A percentile compares a stretch with the other conserved stretches of the same genome.
These are phyloP conservation scores for Fraxinus greggii DNA, from an alignment of 305 asterid species.

Conservation along the genomic window DNA sequence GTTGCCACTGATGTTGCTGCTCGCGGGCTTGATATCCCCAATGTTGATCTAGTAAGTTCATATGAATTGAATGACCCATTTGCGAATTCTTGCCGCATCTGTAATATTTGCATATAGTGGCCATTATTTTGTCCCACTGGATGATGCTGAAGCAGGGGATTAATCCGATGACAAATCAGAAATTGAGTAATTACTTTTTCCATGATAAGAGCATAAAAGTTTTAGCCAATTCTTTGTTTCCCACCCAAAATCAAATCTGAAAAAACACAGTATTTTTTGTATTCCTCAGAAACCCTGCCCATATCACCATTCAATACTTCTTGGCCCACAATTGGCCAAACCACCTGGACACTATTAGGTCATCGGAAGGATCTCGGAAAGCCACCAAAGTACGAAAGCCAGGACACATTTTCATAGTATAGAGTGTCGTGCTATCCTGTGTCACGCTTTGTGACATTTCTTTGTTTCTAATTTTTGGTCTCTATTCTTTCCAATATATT, in stretches of 20 bases:
- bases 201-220: background rate
- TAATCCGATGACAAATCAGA: background rate
- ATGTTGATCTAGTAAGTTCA: conserved; percentile 91
- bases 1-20: conserved; percentile 98
- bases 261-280: background rate
- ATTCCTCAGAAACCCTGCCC: background rate
- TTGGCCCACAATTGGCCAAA: background rate
- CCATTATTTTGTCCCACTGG: background rate
- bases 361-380: background rate
- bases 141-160: background rate
- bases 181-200: background rate
- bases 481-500: background rate
- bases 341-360: background rate
- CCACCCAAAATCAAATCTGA: background rate
- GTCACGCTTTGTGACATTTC: background rate
- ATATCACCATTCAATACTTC: background rate
- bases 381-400: background rate
- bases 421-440: background rate
- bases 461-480: background rate
- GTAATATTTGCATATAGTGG: background rate
- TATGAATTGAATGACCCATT: background rate
- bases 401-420: background rate
- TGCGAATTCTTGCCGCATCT: background rate
- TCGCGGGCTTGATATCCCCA: conserved; percentile 97
- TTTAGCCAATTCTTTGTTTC: background rate